Conservation (phyloP, 371 early-diverging fungal genomes). For the Lichtheimia hyalospora region DNA sequence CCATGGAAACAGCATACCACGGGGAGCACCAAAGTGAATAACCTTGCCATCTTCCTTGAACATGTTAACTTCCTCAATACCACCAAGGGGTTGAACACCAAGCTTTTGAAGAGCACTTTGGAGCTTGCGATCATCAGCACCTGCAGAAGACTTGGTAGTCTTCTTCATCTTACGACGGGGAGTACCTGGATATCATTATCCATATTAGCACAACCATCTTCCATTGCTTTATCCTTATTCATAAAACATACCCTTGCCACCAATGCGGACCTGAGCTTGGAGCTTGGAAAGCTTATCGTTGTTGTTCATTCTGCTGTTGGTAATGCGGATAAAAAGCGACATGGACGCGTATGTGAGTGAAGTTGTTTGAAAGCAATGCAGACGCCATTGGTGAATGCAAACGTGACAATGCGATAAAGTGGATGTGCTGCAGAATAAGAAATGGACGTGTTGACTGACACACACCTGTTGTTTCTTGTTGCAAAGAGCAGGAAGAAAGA, state of each 20-base stretch:
- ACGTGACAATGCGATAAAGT: no score
- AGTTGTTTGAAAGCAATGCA: no score
- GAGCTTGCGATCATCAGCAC: conserved; percentile 81
- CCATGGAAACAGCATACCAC: conserved; percentile 57
- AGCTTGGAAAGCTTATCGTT: conserved; percentile 95
- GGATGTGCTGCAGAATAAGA: no score
- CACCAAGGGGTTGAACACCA: conserved; percentile 78
- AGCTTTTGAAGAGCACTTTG: conserved; percentile 85
- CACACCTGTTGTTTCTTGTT: no score
- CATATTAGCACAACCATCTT: not conserved
- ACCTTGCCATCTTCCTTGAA: conserved; percentile 94
- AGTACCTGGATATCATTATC: conserved; percentile 63
- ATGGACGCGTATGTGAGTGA: no score
- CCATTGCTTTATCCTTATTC: not conserved
- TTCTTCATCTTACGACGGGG: conserved; percentile 93
- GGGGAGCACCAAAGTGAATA: conserved; percentile 89
- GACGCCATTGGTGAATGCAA: no score
- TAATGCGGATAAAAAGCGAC: not conserved
- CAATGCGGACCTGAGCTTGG: conserved; percentile 90
- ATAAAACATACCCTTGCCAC: conserved; percentile 72
- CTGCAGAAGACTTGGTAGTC: conserved; percentile 29
- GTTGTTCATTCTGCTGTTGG: conserved; percentile 2
- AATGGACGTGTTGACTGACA: no score
- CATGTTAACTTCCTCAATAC: conserved; percentile 98
- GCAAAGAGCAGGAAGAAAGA: no score